A percentile compares a stretch with the other conserved stretches of the same genome.
Evolutionary conservation across 225 moss, liverwort and hornwort species (phyloP).

Genomic region (Lunularia cruciata): DNA sequence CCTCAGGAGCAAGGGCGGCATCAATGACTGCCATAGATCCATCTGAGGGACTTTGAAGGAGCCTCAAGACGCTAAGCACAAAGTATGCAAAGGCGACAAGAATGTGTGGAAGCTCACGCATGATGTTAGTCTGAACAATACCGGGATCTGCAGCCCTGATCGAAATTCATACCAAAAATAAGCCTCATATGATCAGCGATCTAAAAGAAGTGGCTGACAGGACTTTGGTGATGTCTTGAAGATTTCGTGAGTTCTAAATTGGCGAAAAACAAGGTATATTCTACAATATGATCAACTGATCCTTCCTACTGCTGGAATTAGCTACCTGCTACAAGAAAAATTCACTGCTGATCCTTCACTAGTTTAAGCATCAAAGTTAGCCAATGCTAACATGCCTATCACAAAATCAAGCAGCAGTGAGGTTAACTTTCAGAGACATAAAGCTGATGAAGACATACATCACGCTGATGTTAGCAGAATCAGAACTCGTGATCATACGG

Average conservation of each 20-base stretch:
- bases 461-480: slow-evolving; percentile 39
- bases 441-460: slow-evolving; percentile 36
- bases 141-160: slow-evolving; percentile 86
- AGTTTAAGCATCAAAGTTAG: too few relatives aligned
- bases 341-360: too few relatives aligned
- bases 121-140: slow-evolving; percentile 59
- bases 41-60: slow-evolving; percentile 48
- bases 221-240: too few relatives aligned
- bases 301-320: too few relatives aligned
- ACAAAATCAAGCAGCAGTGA: not conserved
- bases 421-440: too few relatives aligned
- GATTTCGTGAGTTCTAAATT: too few relatives aligned
- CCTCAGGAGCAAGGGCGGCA: slow-evolving; percentile 66
- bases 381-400: too few relatives aligned
- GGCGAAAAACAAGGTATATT: too few relatives aligned
- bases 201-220: too few relatives aligned
- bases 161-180: not conserved
- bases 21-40: slow-evolving; percentile 58
- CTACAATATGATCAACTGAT: too few relatives aligned
- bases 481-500: slow-evolving; percentile 21
- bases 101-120: slow-evolving; percentile 69
- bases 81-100: slow-evolving; percentile 44
- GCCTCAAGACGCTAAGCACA: slow-evolving; percentile 45
- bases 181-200: not conserved
- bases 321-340: too few relatives aligned